phyloP scores from a whole-genome alignment of 495 filamentous ascomycete species.

The Achaetomiella virescens region DNA sequence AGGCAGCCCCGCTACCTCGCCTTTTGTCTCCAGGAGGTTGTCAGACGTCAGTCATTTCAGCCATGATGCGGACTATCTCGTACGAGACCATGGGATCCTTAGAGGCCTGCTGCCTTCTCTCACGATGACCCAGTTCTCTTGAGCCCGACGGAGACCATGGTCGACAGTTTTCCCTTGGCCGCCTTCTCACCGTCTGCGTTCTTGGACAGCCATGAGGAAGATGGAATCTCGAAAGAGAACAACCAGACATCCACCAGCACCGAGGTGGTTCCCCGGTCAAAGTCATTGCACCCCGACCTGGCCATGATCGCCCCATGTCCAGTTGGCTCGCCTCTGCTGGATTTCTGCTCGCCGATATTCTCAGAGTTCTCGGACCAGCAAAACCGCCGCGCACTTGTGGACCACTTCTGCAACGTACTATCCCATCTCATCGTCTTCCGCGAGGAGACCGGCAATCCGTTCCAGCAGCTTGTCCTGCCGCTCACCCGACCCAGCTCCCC shows the following conservation, averaged over 20 bases:
- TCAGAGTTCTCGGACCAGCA: conserved; percentile 49
- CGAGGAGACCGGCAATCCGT: conserved; percentile 57
- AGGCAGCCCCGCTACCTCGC: not conserved
- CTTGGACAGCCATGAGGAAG: conserved; percentile 11
- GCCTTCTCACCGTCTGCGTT: conserved; percentile 4
- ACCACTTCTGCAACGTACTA: conserved; percentile 58
- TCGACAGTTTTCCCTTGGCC: conserved; percentile 5
- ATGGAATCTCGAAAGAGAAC: conserved; percentile 3
- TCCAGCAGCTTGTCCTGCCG: conserved; percentile 55
- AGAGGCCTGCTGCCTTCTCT: conserved; percentile 12
- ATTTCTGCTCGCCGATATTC: conserved; percentile 48
- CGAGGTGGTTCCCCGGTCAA: conserved; percentile 17
- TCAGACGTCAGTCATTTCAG: conserved; percentile 20
- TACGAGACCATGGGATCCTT: not conserved
- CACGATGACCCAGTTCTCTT: conserved; percentile 17
- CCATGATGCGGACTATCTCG: not conserved
- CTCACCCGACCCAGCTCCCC: conserved; percentile 47
- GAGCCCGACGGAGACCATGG: conserved; percentile 26
- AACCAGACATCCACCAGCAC: conserved; percentile 3
- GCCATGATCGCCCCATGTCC: conserved; percentile 45
- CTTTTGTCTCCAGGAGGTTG: conserved; percentile 10
- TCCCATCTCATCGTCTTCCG: conserved; percentile 59
- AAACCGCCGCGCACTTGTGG: conserved; percentile 50
- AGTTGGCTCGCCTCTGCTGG: conserved; percentile 40
- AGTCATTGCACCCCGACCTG: conserved; percentile 31